Evolutionary conservation across 768 basidiomycete genomes (phyloP), one percentile per base, ranked within the genome.

Genomic region (Leccinum pellstonianum): DNA sequence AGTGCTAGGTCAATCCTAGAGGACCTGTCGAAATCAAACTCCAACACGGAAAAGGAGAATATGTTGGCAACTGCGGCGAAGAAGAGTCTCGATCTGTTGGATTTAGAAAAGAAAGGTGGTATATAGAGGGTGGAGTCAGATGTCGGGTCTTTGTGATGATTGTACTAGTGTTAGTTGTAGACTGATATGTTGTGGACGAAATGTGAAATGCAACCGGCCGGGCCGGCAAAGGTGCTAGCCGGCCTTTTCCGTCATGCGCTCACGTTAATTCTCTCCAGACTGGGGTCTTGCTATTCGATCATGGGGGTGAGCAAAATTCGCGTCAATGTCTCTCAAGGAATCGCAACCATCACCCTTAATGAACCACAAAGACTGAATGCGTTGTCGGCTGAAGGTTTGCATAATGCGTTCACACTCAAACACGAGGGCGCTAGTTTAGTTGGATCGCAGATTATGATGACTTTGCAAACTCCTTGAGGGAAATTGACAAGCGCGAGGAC

Each of bases 281-380:
- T 21, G n/a, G 47, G 23, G 23, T 37, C 48, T 53, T 51, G 25
- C 10, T 52, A 25, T 35, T 52, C 14, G 3, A 54, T 27, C 47
- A 81, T 81, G 80, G 60, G 57, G 23, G 25, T 10, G 58, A 80
- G 78, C 62, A 77, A 77, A 19, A 68, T 86, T 37, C 76, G 68
- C 0, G 75, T 87, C 54, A 66, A 81, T 21, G 72, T 87, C 59
- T 77, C 79, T 25, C 76, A 81, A 55, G 77, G 81, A 29, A 87
- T 90, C 62, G 88, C 88, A 15, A 88, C 86, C 1, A 85, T 90
- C 56, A 86, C 86, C 3, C 74, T 90, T 52, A 83, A 86, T 57
- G 79, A 84, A 14, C 87, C 87, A 4, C 73, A 75, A 56, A 77
- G 79, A 4, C 71, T 87, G 50, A 90, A 90, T 63, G 84, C 88